Base-by-base conservation (phyloP, 805 yeast genomes). In the Suhomyces faveliae region DNA sequence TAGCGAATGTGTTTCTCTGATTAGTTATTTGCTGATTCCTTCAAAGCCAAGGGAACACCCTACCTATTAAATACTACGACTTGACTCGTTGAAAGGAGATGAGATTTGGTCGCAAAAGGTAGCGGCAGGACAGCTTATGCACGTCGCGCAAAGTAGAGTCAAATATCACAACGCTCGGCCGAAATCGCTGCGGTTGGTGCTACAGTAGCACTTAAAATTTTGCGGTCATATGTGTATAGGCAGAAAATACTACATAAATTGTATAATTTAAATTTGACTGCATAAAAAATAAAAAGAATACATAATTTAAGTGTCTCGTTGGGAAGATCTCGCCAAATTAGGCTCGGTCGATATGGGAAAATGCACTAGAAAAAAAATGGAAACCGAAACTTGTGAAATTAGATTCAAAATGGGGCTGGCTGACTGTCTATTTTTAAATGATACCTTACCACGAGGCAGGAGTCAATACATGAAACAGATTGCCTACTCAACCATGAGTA, bases 1-100 rank as follows among this genome's bases (percentile, higher is more conserved):
- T 50, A 38, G 50, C 50, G 50, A 47, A 35, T 21, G 37, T 33
- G 21, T 17, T 15, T 33, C 21, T 33, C 12, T n/a, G 5, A 33
- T 33, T 33, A 5, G 30, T 25, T n/a, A n/a, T n/a, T 12, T 25
- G 12, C 13, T 25, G 12, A 11, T 30, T 30, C 17, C 5, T 15
- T 33, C 12, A 19, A 15, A 33, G 21, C 15, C 9, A 10, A 17
- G 37, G 21, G 37, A 17, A 17, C 21, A 33, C 10, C 21, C 37
- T 7, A 20, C 37, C 9, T 1, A 15, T 15, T 33, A 33, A 15
- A 33, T 33, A 33, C 19, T 17, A n/a, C 15, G 12, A 17, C 20
- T n/a, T 33, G n/a, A 33, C 12, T 33, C 37, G 10, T 13, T 15
- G 21, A 20, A 10, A 17, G 11, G 21, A 33, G 3, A 3, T 7